Evolutionary conservation across 2,329 filamentous ascomycete species (phyloP).

Genomic region (Cercospora sp.): DNA sequence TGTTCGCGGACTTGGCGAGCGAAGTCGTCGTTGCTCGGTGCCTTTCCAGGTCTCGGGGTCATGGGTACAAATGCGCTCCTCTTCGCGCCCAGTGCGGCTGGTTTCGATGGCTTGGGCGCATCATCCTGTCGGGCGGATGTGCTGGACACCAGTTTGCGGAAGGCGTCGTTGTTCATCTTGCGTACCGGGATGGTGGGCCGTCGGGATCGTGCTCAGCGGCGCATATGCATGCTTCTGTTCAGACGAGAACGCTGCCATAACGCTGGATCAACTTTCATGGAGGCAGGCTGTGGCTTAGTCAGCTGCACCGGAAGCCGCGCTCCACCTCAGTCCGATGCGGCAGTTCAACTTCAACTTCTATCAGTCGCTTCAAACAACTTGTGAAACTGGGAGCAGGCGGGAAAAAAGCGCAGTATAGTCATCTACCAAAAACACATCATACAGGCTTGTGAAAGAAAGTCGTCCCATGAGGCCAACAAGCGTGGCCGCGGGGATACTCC

Average conservation of each 20-base stretch:
- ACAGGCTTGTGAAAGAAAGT: neutral
- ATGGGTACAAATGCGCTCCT: conserved; percentile 66
- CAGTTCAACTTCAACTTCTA: neutral
- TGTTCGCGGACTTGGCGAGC: conserved; percentile 80
- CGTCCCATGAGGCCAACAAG: neutral
- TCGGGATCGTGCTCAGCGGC: neutral
- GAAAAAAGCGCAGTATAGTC: neutral
- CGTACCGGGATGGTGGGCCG: neutral
- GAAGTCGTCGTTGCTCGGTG: conserved; percentile 63
- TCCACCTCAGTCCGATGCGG: neutral
- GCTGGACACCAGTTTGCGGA: conserved; percentile 72
- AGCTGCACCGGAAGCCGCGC: neutral
- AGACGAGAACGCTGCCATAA: neutral
- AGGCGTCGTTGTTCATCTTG: conserved; percentile 92
- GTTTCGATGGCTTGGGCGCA: conserved; percentile 39
- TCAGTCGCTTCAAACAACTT: neutral
- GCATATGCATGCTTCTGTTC: neutral
- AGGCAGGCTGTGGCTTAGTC: neutral
- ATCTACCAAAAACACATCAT: neutral
- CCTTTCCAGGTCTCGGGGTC: conserved; percentile 76
- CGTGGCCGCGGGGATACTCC: neutral
- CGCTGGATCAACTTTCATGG: neutral
- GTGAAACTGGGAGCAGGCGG: neutral
- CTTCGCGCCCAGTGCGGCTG: conserved; percentile 36
- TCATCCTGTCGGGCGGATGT: conserved; percentile 46